phyloP scores from a whole-genome alignment of 1,284 basidiomycete species.

The Cryptococcus wingfieldii region DNA sequence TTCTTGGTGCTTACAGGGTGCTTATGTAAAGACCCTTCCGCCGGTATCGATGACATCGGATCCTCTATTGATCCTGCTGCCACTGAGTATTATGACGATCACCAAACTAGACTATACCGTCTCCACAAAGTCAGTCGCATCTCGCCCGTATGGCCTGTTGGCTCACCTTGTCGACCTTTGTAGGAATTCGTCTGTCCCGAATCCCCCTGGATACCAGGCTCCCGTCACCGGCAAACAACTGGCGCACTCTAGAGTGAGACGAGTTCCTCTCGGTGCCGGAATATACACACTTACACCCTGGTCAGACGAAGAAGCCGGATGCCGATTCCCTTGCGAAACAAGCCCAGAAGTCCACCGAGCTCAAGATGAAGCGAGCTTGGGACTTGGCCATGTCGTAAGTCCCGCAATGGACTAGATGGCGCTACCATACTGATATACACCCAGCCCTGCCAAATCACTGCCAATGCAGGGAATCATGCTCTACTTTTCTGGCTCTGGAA shows the following conservation, averaged over 20 bases:
- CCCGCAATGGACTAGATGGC: neutral
- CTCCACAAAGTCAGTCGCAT: conserved; percentile 14
- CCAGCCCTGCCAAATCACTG: conserved; percentile 70
- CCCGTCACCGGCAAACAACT: conserved; percentile 19
- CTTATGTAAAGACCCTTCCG: neutral
- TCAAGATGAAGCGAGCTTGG: conserved; percentile 81
- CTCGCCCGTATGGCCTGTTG: neutral
- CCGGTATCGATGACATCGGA: no score
- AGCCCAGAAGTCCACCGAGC: conserved; percentile 37
- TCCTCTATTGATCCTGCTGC: no score
- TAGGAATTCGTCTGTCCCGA: conserved; percentile 12
- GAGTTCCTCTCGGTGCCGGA: neutral
- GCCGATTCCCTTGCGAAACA: conserved; percentile 15
- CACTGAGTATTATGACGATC: conserved; percentile 5
- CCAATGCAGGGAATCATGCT: conserved; percentile 96
- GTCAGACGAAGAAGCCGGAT: neutral
- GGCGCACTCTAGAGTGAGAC: conserved; percentile 16
- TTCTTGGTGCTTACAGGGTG: no score
- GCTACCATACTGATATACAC: neutral
- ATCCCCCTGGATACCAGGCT: conserved; percentile 28
- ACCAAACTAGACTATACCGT: conserved; percentile 18
- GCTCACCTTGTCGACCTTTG: neutral
- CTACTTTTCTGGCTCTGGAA: conserved; percentile 88
- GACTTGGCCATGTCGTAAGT: conserved; percentile 65
- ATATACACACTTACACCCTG: neutral